Evolutionary conservation across 768 basidiomycete species (phyloP).

Genomic region (Boletellus sp.): DNA sequence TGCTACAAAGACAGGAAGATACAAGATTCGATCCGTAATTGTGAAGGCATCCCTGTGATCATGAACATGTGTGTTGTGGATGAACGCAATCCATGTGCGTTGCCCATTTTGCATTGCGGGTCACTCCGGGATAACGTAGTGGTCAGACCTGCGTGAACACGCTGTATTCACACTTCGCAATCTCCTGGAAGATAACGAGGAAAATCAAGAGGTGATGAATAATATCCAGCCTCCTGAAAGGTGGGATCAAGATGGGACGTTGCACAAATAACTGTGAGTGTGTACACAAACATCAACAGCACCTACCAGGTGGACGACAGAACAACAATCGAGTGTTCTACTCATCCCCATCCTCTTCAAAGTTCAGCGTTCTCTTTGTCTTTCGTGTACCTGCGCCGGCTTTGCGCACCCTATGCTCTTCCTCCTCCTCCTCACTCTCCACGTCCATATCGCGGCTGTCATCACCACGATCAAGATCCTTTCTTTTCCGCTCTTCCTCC

Average conservation of each 20-base stretch:
- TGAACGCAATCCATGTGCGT: slow-evolving; percentile 89
- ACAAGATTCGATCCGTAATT: slow-evolving; percentile 70
- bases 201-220: slow-evolving; percentile 78
- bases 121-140: slow-evolving; percentile 4
- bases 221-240: slow-evolving; percentile 61
- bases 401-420: slow-evolving; percentile 64
- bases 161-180: slow-evolving; percentile 83
- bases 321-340: slow-evolving; percentile 4
- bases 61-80: slow-evolving; percentile 90
- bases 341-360: slow-evolving; percentile 57
- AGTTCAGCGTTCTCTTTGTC: slow-evolving; percentile 47
- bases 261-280: slow-evolving; percentile 32
- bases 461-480: slow-evolving; percentile 30
- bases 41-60: slow-evolving; percentile 74
- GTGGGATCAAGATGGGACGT: slow-evolving; percentile 55
- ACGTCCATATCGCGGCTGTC: slow-evolving; percentile 61
- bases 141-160: slow-evolving; percentile 78
- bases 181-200: slow-evolving; percentile 68
- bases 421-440: slow-evolving; percentile 70
- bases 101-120: not conserved
- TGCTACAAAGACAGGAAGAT: slow-evolving; percentile 59
- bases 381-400: slow-evolving; percentile 51
- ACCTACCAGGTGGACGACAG: slow-evolving; percentile 2
- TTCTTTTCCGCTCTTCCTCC: slow-evolving; percentile 50
- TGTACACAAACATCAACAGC: slow-evolving; percentile 15